Conservation (phyloP, 305 asterid genomes). For the Nicotiana rustica region DNA sequence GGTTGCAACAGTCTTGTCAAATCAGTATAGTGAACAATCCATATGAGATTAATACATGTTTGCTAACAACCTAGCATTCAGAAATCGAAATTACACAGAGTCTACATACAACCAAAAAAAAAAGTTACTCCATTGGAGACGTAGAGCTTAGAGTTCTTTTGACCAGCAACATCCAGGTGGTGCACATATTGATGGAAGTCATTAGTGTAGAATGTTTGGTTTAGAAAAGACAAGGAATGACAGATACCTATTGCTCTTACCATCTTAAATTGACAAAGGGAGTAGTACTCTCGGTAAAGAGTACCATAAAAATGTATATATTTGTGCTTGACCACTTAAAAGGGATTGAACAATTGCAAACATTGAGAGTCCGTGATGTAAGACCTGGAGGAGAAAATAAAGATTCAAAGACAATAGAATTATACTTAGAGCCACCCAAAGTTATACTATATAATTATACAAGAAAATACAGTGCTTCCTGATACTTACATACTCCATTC, state of each 20-base stretch:
- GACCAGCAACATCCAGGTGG: conserved; percentile 80
- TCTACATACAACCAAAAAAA: conserved; percentile 58
- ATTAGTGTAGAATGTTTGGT: conserved; percentile 18
- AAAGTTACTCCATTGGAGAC: conserved; percentile 80
- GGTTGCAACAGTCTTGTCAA: too few species aligned
- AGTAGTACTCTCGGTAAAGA: conserved; percentile 87
- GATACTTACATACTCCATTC: conserved; percentile 84
- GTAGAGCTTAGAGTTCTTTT: conserved; percentile 75
- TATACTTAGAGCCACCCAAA: neutral
- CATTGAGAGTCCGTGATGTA: conserved; percentile 92
- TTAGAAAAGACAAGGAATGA: conserved; percentile 22
- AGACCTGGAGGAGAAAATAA: conserved; percentile 52
- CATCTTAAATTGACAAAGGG: conserved; percentile 94
- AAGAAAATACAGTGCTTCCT: conserved; percentile 27
- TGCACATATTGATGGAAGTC: conserved; percentile 41
- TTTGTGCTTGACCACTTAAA: conserved; percentile 79
- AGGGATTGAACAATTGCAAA: conserved; percentile 75
- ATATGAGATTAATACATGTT: too few species aligned
- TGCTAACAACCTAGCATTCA: too few species aligned
- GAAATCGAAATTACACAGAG: too few species aligned
- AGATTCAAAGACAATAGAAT: conserved; percentile 2
- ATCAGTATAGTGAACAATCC: too few species aligned
- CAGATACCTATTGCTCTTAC: conserved; percentile 49
- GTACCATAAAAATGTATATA: conserved; percentile 82
- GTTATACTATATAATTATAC: neutral